Percentiles rank a stretch among this genome's conserved stretches.
Conservation (phyloP, 305 asterid species). For the Fraxinus angustifolia region DNA sequence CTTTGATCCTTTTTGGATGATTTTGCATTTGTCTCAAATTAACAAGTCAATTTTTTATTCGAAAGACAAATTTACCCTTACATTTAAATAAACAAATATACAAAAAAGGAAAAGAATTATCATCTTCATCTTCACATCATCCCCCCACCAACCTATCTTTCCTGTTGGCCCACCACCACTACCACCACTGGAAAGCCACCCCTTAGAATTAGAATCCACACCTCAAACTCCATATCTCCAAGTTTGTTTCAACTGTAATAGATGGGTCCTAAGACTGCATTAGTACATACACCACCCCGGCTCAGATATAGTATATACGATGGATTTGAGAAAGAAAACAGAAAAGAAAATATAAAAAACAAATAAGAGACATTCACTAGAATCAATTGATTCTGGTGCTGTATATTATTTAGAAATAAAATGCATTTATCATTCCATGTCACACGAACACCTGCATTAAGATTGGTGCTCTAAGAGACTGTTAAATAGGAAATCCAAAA, state of each 20-base stretch:
- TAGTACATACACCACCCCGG: neutral
- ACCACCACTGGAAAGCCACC: neutral
- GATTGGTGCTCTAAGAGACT: neutral
- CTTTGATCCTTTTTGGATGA: neutral
- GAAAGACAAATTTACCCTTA: neutral
- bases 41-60: neutral
- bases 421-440: neutral
- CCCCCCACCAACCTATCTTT: neutral
- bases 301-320: neutral
- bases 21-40: neutral
- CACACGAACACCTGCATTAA: neutral
- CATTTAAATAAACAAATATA: neutral
- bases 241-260: neutral
- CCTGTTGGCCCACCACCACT: neutral
- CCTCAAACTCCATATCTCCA: neutral
- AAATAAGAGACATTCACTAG: neutral
- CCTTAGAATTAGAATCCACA: neutral
- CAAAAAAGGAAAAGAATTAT: neutral
- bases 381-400: neutral
- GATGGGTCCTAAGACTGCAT: neutral
- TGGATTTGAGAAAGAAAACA: neutral
- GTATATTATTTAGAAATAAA: neutral
- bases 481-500: neutral
- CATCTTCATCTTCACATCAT: neutral
- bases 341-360: neutral